phyloP scores from a whole-genome alignment of 371 early-diverging fungal genomes.

The Mucor saturninus region DNA sequence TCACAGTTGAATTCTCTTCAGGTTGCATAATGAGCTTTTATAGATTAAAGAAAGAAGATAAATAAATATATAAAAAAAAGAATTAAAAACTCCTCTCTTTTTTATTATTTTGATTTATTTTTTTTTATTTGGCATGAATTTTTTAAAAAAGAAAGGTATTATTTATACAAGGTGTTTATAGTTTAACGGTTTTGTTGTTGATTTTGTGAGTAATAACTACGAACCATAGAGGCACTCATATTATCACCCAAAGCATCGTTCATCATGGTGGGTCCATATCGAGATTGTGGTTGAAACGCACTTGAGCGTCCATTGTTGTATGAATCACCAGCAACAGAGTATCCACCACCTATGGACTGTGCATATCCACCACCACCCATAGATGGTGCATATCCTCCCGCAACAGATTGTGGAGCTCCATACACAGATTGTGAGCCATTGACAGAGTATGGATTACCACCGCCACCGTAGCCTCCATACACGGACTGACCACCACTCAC shows the following conservation, averaged over 20 bases:
- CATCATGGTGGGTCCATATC: conserved; percentile 15
- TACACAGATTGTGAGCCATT: not conserved
- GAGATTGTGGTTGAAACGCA: not conserved
- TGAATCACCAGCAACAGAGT: not conserved
- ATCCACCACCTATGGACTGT: not conserved
- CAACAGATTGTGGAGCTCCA: conserved; percentile 1
- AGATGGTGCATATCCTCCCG: not conserved
- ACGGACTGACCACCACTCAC: not conserved
- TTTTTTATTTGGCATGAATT: too few relatives aligned
- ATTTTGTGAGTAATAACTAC: conserved; percentile 15
- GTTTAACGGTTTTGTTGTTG: conserved; percentile 2
- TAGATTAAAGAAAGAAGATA: not conserved
- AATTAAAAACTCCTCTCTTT: not conserved
- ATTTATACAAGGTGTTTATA: not conserved
- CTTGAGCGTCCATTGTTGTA: not conserved
- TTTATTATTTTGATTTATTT: too few relatives aligned
- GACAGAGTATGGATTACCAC: not conserved
- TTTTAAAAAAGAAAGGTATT: too few relatives aligned
- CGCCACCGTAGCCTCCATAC: not conserved
- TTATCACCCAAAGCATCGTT: conserved; percentile 10
- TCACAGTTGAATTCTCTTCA: conserved; percentile 2
- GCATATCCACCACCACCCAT: not conserved
- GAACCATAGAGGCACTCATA: conserved; percentile 14
- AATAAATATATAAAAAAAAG: not conserved
- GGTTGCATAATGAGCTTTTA: conserved; percentile 12